phyloP scores from a whole-genome alignment of 306 rosid species.

The Glycine latifolia region DNA sequence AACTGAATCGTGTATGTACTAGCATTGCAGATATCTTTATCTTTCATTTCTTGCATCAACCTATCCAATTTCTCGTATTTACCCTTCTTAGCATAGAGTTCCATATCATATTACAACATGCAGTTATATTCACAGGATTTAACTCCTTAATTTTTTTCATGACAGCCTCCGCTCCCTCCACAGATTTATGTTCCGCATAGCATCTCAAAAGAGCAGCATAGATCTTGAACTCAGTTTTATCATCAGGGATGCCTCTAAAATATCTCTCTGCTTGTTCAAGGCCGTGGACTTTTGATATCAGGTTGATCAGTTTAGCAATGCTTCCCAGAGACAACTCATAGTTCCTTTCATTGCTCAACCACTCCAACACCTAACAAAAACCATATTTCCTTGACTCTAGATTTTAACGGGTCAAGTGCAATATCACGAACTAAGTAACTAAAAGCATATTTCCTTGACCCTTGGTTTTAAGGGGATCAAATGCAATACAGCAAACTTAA shows the following conservation, averaged over 20 bases:
- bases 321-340: slow-evolving; percentile 45
- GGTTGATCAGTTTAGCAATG: slow-evolving; percentile 57
- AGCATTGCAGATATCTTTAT: slow-evolving; percentile 51
- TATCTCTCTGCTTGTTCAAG: slow-evolving; percentile 68
- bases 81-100: slow-evolving; percentile 63
- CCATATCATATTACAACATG: slow-evolving; percentile 61
- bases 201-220: slow-evolving; percentile 69
- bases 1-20: slow-evolving; percentile 56
- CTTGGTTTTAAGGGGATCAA: slow-evolving; percentile 16
- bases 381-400: no score
- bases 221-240: slow-evolving; percentile 50
- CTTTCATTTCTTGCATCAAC: slow-evolving; percentile 66
- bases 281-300: slow-evolving; percentile 71
- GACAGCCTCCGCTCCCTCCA: slow-evolving; percentile 64
- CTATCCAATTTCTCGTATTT: slow-evolving; percentile 58
- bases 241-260: slow-evolving; percentile 51
- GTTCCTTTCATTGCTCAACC: slow-evolving; percentile 56
- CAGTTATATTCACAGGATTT: slow-evolving; percentile 39
- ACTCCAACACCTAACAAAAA: slow-evolving; percentile 62
- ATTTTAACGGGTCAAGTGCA: background rate
- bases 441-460: background rate
- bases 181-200: slow-evolving; percentile 59
- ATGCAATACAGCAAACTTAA: background rate
- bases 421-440: background rate
- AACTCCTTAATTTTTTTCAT: slow-evolving; percentile 61